phyloP scores from a whole-genome alignment of 495 filamentous ascomycete genomes.

The Hypoxylon fuscum region DNA sequence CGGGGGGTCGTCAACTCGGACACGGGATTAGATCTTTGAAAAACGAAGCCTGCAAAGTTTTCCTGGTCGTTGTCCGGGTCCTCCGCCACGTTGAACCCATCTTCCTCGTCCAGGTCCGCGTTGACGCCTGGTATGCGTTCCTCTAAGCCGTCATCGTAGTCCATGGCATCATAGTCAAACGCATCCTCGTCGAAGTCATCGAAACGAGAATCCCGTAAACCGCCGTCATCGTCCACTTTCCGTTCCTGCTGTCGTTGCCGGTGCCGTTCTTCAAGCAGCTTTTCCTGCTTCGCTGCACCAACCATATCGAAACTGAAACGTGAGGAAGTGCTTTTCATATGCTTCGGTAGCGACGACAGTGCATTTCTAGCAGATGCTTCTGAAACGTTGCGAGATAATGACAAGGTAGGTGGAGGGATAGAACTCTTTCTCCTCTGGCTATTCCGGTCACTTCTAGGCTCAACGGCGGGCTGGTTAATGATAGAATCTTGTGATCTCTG shows the following conservation, averaged over 20 bases:
- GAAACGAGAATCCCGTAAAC: slow-evolving; percentile 51
- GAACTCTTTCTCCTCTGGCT: slow-evolving; percentile 50
- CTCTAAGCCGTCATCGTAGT: slow-evolving; percentile 77
- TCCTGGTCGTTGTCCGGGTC: slow-evolving; percentile 61
- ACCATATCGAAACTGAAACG: slow-evolving; percentile 94
- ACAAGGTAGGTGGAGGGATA: slow-evolving; percentile 41
- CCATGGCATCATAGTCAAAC: slow-evolving; percentile 73
- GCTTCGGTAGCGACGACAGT: slow-evolving; percentile 68
- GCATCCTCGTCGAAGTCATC: slow-evolving; percentile 74
- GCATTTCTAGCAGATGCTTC: slow-evolving; percentile 51
- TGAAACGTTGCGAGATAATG: slow-evolving; percentile 52
- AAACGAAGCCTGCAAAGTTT: slow-evolving; percentile 63
- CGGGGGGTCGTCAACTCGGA: slow-evolving; percentile 57
- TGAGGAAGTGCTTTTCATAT: slow-evolving; percentile 87
- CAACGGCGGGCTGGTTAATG: slow-evolving; percentile 16
- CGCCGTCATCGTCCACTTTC: slow-evolving; percentile 45
- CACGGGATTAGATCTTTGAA: slow-evolving; percentile 60
- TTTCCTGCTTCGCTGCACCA: slow-evolving; percentile 82
- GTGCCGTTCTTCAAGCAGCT: slow-evolving; percentile 84
- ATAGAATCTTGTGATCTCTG: slow-evolving; percentile 36
- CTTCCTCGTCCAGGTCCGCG: slow-evolving; percentile 67
- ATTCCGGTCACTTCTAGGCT: slow-evolving; percentile 32
- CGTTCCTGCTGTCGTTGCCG: slow-evolving; percentile 72
- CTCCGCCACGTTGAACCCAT: slow-evolving; percentile 36
- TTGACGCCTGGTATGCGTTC: slow-evolving; percentile 81